These are phyloP conservation scores for Ophiosphaerella herpotricha DNA, from an alignment of 2,329 filamentous ascomycete species.

Conservation along the genomic window DNA sequence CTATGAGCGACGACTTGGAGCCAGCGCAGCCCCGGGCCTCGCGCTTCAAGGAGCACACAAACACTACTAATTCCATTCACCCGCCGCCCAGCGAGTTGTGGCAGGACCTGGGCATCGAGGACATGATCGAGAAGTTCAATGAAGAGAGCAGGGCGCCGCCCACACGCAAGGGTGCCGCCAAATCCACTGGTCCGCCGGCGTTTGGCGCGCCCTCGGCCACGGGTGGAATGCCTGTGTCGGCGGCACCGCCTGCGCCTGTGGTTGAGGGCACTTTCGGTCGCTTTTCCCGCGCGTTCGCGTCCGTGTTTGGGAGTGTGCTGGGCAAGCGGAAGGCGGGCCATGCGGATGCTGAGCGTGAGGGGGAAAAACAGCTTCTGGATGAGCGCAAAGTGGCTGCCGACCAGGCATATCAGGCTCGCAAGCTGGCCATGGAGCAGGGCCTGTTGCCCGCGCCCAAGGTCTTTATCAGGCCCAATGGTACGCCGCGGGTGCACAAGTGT, in stretches of 20 bases:
- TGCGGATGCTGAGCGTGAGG: constrained; percentile 22
- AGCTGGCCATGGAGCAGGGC: constrained; percentile 35
- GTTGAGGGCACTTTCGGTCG: constrained; percentile 33
- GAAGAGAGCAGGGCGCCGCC: constrained; percentile 27
- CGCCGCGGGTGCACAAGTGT: constrained; percentile 15
- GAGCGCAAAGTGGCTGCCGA: constrained; percentile 37
- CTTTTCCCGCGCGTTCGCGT: constrained; percentile 32
- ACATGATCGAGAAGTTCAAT: constrained; percentile 30
- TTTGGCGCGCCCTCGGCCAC: constrained; percentile 7
- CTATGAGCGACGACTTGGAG: constrained; percentile 24
- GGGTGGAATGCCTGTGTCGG: constrained; percentile 4
- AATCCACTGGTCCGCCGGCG: constrained; percentile 4
- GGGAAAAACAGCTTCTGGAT: constrained; percentile 20
- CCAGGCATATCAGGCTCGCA: constrained; percentile 32
- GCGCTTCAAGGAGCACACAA: constrained; percentile 37
- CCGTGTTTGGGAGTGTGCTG: constrained; percentile 30
- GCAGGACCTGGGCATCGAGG: constrained; percentile 30
- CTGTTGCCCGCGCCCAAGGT: constrained; percentile 40
- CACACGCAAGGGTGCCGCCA: constrained; percentile 8
- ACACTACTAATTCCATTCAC: constrained; percentile 34
- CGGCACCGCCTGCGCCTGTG: constrained; percentile 9
- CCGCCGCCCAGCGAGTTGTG: constrained; percentile 38
- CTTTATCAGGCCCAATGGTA: constrained; percentile 30
- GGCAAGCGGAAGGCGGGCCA: constrained; percentile 39
- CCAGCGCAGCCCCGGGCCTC: constrained; percentile 26